Evolutionary conservation across 371 early-diverging fungal species (phyloP).

Genomic region (Apophysomyces sp.): DNA sequence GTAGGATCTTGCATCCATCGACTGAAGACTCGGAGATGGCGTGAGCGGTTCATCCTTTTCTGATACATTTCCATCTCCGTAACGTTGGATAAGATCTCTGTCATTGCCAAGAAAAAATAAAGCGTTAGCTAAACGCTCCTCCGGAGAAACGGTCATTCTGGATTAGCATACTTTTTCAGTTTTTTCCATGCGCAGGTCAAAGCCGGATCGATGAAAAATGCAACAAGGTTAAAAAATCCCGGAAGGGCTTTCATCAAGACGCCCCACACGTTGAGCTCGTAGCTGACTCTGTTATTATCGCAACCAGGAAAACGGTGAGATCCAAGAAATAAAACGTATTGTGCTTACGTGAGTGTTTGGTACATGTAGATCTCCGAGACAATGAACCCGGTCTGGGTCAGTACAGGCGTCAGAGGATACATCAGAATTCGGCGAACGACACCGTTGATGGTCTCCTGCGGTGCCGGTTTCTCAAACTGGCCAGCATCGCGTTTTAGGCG

Average conservation of each 20-base stretch:
- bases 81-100: conserved; percentile 13
- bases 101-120: not conserved
- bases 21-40: not conserved
- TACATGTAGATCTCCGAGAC: conserved; percentile 26
- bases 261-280: conserved; percentile 22
- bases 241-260: conserved; percentile 16
- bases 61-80: not conserved
- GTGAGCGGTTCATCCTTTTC: not conserved
- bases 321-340: not conserved
- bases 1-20: conserved; percentile 1
- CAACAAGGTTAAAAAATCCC: conserved; percentile 22
- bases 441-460: conserved; percentile 10
- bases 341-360: conserved; percentile 3
- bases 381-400: conserved; percentile 26
- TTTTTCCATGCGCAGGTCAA: conserved; percentile 4
- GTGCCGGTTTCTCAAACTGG: conserved; percentile 1
- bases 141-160: too few relatives aligned
- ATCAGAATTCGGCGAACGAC: conserved; percentile 26
- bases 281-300: conserved; percentile 15
- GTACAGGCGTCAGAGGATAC: conserved; percentile 18
- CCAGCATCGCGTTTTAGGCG: conserved; percentile 7
- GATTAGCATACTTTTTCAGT: conserved; percentile 6
- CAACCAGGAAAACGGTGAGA: not conserved
- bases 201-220: conserved; percentile 26
- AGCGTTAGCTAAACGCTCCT: not conserved